These are phyloP conservation scores for Pseudozyma flocculosa DNA, from an alignment of 1,284 basidiomycete genomes.

Conservation along the genomic window DNA sequence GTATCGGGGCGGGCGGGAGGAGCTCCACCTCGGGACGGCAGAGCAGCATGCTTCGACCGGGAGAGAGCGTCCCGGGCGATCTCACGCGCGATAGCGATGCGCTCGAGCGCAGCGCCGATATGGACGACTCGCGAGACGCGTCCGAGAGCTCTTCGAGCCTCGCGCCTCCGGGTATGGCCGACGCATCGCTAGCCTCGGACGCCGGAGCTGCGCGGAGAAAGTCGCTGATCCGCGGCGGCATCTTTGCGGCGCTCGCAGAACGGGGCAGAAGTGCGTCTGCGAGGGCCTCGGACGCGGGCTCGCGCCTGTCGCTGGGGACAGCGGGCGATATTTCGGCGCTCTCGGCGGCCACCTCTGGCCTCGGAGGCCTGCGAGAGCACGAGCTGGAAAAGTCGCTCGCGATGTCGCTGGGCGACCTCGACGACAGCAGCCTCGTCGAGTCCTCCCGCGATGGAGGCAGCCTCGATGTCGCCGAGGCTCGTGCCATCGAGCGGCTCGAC, in stretches of 20 bases:
- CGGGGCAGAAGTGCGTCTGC: constrained; percentile 14
- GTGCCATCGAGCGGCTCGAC: constrained; percentile 23
- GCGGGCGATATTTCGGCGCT: constrained; percentile 11
- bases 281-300: constrained; percentile 5
- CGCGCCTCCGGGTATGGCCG: neutral
- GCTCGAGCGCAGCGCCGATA: constrained; percentile 12
- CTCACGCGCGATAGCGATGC: constrained; percentile 31
- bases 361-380: constrained; percentile 10
- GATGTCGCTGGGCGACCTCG: constrained; percentile 3
- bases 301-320: constrained; percentile 23
- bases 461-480: constrained; percentile 10
- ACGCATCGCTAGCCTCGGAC: constrained; percentile 14
- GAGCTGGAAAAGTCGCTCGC: constrained; percentile 20
- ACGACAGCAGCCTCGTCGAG: neutral
- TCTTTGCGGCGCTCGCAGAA: constrained; percentile 33
- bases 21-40: neutral
- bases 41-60: constrained; percentile 22
- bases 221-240: constrained; percentile 23
- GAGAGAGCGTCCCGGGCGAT: constrained; percentile 32
- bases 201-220: constrained; percentile 26
- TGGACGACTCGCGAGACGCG: constrained; percentile 12
- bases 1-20: neutral
- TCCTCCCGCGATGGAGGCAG: neutral
- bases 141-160: neutral
- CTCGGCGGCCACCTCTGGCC: constrained; percentile 24